Conservation (phyloP, 192 early-diverging fungal species). For the Chytriomyces sp. region DNA sequence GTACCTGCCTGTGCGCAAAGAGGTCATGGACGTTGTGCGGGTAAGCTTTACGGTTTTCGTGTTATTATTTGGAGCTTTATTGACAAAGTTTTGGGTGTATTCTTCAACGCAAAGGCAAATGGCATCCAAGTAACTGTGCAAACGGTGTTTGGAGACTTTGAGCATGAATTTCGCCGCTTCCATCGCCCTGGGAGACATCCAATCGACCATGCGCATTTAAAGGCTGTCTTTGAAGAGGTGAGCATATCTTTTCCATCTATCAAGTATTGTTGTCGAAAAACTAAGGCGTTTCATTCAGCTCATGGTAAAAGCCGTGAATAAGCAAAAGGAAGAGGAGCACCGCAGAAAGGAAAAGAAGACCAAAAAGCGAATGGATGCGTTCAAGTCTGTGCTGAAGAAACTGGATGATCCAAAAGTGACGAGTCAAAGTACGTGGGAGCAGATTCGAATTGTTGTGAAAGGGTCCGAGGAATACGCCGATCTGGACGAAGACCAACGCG, state of each 20-base stretch:
- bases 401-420: conserved; percentile 63
- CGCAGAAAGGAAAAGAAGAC: conserved; percentile 70
- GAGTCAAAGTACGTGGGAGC: conserved; percentile 71
- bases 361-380: conserved; percentile 76
- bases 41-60: conserved; percentile 15
- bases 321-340: conserved; percentile 71
- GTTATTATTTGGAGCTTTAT: neutral
- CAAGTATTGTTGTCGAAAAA: neutral
- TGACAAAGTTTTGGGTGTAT: no score
- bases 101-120: neutral
- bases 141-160: conserved; percentile 8
- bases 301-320: conserved; percentile 61
- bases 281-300: conserved; percentile 41
- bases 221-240: conserved; percentile 45
- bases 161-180: neutral
- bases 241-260: neutral
- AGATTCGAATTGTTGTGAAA: conserved; percentile 53
- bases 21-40: conserved; percentile 68
- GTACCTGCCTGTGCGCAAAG: conserved; percentile 70
- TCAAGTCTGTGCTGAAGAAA: conserved; percentile 74
- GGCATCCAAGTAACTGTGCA: conserved; percentile 2
- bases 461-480: conserved; percentile 67
- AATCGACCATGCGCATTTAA: conserved; percentile 35
- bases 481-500: conserved; percentile 69
- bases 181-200: conserved; percentile 1